Evolutionary conservation across 768 basidiomycete genomes (phyloP), one percentile per base, ranked within the genome.

Genomic region (Termitomyces titanicus): DNA sequence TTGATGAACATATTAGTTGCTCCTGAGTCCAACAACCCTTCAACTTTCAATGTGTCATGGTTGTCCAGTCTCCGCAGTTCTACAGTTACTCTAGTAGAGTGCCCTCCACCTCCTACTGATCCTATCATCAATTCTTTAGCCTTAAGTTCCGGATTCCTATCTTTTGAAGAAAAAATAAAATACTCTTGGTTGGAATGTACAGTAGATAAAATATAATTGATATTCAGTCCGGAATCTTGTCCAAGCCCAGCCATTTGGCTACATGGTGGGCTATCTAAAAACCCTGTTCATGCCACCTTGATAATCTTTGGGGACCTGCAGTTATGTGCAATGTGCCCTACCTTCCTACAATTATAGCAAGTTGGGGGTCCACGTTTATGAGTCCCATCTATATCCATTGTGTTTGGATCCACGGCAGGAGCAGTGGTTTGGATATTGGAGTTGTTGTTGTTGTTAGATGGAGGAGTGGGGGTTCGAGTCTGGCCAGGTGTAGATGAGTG

Each of bases 221-320:
- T 29, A 29, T 29, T 9, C 9, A 29, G 3, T 9, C 9, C 29
- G 9, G 29, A 29, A 29, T 29, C 9, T 51, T 50, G 25, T 50
- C 27, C 5, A 2, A n/a, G 47, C 22, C 40, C 39, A 29, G 2
- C 40, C 45, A 25, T 38, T 54, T 18, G 24, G 52, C 53, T 31
- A 58, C 24, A 13, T 51, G 42, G 29, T 54, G 38, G 24, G 12
- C 57, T 15, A 15, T 47, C 12, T 33, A 48, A 42, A 54, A 47
- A 20, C 56, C 45, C 49, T 61, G 34, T 3, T 53, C 15, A 33
- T 47, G 43, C 51, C 4, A 45, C 18, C 22, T 44, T 52, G 25
- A 52, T 27, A 3, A 52, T 15, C 17, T 8, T 22, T 13, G 51
- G 20, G 9, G 29, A 29, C 1, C 20, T 18, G 25, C 51, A 52